Conservation (phyloP, 768 basidiomycete genomes). For the Arthromyces matolae region DNA sequence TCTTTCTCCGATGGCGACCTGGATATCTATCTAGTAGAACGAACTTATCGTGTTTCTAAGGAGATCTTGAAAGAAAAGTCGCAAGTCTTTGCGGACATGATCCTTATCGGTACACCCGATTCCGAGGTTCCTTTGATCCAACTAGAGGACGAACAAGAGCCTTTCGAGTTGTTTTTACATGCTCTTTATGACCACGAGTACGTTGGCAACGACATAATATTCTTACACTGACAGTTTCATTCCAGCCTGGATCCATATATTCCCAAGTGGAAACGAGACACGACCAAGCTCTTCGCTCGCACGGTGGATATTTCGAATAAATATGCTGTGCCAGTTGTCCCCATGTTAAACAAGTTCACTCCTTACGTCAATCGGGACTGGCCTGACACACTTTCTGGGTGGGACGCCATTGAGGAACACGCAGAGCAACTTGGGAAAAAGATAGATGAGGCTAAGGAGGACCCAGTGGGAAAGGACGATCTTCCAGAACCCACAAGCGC, state of each 20-base stretch:
- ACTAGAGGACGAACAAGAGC: conserved; percentile 7
- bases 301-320: conserved; percentile 11
- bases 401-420: conserved; percentile 10
- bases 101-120: neutral
- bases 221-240: neutral
- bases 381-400: conserved; percentile 6
- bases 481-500: conserved; percentile 8
- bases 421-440: neutral
- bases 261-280: conserved; percentile 1
- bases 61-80: conserved; percentile 4
- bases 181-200: conserved; percentile 8
- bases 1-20: conserved; percentile 10
- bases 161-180: conserved; percentile 11
- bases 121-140: conserved; percentile 1
- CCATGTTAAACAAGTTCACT: conserved; percentile 1
- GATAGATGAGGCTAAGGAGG: conserved; percentile 2
- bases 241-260: conserved; percentile 7
- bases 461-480: conserved; percentile 5
- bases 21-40: neutral
- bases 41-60: conserved; percentile 7
- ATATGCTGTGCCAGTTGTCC: conserved; percentile 1
- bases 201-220: neutral
- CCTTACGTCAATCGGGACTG: conserved; percentile 9
- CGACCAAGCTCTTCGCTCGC: conserved; percentile 6
- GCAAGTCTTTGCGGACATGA: conserved; percentile 10